These are phyloP conservation scores for Hymenoscyphus scutula DNA, from an alignment of 2,329 filamentous ascomycete genomes.

Conservation along the genomic window DNA sequence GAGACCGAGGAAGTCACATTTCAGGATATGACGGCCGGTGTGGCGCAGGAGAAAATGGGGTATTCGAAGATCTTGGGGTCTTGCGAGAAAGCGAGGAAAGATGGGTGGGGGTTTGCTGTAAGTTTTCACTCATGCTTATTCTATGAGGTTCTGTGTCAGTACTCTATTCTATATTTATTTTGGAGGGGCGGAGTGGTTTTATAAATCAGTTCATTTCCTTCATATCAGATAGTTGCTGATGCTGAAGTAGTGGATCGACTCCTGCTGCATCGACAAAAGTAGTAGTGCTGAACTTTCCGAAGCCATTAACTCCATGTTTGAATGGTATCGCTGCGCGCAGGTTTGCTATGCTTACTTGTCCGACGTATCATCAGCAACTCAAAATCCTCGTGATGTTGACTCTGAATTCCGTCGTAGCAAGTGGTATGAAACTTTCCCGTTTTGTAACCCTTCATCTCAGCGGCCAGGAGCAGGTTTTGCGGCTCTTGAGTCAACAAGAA, in stretches of 20 bases:
- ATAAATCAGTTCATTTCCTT: too few relatives aligned
- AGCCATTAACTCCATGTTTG: slow-evolving; percentile 24
- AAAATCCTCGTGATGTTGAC: neutral
- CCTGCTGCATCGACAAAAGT: slow-evolving; percentile 25
- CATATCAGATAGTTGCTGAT: neutral
- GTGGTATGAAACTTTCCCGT: neutral
- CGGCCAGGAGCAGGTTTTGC: too few relatives aligned
- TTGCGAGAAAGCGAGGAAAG: slow-evolving; percentile 10
- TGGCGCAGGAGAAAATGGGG: slow-evolving; percentile 6
- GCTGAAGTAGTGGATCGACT: slow-evolving; percentile 10
- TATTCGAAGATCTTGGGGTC: slow-evolving; percentile 18
- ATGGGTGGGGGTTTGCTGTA: slow-evolving; percentile 3
- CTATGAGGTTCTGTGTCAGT: neutral
- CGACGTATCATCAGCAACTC: slow-evolving; percentile 10
- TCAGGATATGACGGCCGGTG: slow-evolving; percentile 8
- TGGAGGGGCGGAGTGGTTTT: too few relatives aligned
- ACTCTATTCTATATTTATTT: neutral
- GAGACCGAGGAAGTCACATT: slow-evolving; percentile 15
- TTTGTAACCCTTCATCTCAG: too few relatives aligned
- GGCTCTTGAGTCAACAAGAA: too few relatives aligned
- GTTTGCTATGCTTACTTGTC: slow-evolving; percentile 22
- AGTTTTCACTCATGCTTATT: neutral
- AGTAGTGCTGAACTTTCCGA: slow-evolving; percentile 22
- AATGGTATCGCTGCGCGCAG: slow-evolving; percentile 18
- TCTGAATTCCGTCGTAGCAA: slow-evolving; percentile 1